Evolutionary conservation across 1,284 basidiomycete genomes (phyloP), one percentile per base, ranked within the genome.

Genomic region (Puccinia horiana): DNA sequence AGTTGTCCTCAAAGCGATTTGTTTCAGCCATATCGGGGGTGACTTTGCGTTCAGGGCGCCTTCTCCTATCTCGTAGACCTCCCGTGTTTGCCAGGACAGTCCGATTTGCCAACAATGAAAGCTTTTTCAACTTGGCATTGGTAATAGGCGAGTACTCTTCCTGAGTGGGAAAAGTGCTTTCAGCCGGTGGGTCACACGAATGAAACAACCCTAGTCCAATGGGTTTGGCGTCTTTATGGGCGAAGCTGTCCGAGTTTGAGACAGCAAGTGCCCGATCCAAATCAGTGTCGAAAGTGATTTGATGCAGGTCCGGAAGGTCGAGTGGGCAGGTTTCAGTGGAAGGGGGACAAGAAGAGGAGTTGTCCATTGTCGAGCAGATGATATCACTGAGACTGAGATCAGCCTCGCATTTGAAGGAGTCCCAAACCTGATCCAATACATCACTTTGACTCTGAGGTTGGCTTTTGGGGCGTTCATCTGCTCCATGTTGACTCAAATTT

Each of bases 381-480:
- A 81, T 74, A 44, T 81, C 78, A 73, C 78, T 81, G 40, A 81
- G 69, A 49, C 78, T 81, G 4, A 81, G 52, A 32, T 81, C 78
- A 44, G 78, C 70, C 26, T 81, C 78, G 35, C 35, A 81, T 44
- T 81, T 81, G 78, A 81, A 81, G 26, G 78, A 81, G 69, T 81
- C 70, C 78, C 78, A 81, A 5, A 81, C 56, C 61, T 73, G 35
- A 47, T 69, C 65, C 35, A 81, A 40, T n/a, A 56, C 42, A 20
- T 81, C 78, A 47, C 23, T 61, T 56, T 56, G 74, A 47, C 23
- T 61, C 37, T 56, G 74, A 26, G 40, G 11, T 29, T 61, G 74
- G 49, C 32, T 58, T 61, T 58, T 61, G 23, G 74, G 37, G 9
- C 8, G 52, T 2, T 52, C 8, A 14, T n/a, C 35, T 18, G 74